Percentiles rank a stretch among this genome's conserved stretches.
Evolutionary conservation across 352 stramenopile species (phyloP).

Genomic region (Phytophthora citrophthora): DNA sequence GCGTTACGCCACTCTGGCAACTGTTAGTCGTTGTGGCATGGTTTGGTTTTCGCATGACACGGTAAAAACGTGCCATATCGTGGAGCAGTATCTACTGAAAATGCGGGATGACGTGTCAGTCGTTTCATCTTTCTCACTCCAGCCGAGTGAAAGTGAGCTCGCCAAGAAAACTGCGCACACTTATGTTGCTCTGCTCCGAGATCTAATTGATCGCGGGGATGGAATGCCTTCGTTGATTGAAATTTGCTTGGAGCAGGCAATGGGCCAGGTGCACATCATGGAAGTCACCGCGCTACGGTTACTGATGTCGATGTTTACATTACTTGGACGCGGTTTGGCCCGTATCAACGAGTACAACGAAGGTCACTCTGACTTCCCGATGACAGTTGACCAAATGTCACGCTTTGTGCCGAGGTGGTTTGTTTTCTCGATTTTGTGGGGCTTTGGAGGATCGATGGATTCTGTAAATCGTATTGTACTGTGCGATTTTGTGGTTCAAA

Average conservation of each 20-base stretch:
- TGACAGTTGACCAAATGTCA: conserved; percentile 96
- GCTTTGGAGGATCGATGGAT: conserved; percentile 98
- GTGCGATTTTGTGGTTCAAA: conserved; percentile 89
- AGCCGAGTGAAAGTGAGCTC: conserved; percentile 69
- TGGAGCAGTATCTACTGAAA: conserved; percentile 83
- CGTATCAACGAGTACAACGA: conserved; percentile 99
- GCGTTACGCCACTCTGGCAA: conserved; percentile 98
- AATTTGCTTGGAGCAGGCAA: conserved; percentile 93
- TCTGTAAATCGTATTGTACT: conserved; percentile 93
- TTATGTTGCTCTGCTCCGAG: conserved; percentile 66
- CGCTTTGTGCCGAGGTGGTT: conserved; percentile 98
- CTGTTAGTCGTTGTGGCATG: conserved; percentile 99
- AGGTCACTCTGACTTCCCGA: conserved; percentile 97
- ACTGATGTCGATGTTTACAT: conserved; percentile 96
- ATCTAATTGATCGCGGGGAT: conserved; percentile 62
- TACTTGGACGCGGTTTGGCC: conserved; percentile 94
- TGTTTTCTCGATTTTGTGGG: conserved; percentile 98
- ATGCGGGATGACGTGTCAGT: conserved; percentile 73
- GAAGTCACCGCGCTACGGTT: conserved; percentile 93
- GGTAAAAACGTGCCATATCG: conserved; percentile 93
- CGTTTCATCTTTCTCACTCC: conserved; percentile 68
- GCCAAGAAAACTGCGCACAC: conserved; percentile 69
- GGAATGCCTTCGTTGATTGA: conserved; percentile 87
- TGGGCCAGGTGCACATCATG: conserved; percentile 96
- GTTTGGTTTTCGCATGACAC: conserved; percentile 99